Evolutionary conservation across 768 basidiomycete genomes (phyloP), one percentile per base, ranked within the genome.

Genomic region (Russula vinacea): DNA sequence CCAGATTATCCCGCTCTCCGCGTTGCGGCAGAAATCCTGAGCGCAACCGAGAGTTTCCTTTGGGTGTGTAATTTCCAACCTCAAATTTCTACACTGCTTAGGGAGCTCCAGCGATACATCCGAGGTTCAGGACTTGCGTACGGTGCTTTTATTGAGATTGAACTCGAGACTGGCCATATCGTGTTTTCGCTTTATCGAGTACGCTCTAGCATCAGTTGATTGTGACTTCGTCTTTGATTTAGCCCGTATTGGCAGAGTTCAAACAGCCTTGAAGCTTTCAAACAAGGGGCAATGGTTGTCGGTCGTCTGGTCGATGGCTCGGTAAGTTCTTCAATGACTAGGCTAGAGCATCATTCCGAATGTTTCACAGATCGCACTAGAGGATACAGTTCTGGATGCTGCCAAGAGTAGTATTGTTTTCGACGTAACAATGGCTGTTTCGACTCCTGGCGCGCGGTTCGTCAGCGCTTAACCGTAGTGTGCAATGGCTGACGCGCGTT

Each of bases 51-150:
- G 78, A 90, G 92, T 68, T 97, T 88, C 73, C 84, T 98, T 62
- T 98, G 96, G 96, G 91, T 92, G 74, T 42, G 74, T 64, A 39
- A 22, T 24, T 42, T 6, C 32, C 5, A 29, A 16, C 5, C 39
- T 39, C 37, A 11, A 40, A 10, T 17, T 24, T 33, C 26, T 58
- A 14, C 6, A 24, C 57, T 56, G 19, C 62, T 59, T 55, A 56
- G n/a, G 2, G 17, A 39, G 17, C 33, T 59, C 2, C 65, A 92
- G 89, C 84, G 88, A 29, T 90, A 88, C 66, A 93, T 99, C 65
- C 88, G 97, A 47, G 97, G 97, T 8, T 88, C 92, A 61, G 97
- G 97, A 22, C 77, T 99, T 39, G 97, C 97, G 5, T 98, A 97
- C 68, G 92, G 94, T n/a, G 92, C 92, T 32, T 85, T 85, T 70